Conservation (phyloP, 2,329 filamentous ascomycete species). For the Ilyonectria robusta region DNA sequence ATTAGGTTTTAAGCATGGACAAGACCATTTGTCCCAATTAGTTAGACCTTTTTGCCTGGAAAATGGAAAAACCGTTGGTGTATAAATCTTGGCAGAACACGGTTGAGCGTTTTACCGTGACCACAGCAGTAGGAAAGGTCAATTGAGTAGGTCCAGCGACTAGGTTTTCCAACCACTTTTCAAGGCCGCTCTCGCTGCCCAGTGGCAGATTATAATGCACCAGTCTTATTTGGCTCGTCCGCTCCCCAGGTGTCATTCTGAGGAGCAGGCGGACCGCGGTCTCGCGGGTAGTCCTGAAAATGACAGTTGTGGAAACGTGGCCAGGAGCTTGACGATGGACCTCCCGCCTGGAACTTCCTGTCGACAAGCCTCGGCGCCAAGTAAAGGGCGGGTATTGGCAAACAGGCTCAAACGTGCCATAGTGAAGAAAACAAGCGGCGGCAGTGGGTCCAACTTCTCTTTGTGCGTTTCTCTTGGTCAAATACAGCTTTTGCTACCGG, state of each 20-base stretch:
- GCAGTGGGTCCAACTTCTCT: not conserved
- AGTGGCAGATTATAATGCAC: not conserved
- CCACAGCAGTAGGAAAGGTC: not conserved
- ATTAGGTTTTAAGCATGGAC: too few relatives aligned
- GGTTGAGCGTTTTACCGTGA: not conserved
- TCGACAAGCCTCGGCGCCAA: conserved; percentile 21
- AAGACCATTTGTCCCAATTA: too few relatives aligned
- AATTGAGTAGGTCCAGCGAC: not conserved
- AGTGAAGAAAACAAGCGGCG: conserved; percentile 27
- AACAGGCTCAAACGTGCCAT: conserved; percentile 15
- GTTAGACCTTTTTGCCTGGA: not conserved
- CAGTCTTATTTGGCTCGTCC: conserved; percentile 2
- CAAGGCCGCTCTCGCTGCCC: not conserved
- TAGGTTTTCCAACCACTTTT: not conserved
- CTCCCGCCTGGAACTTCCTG: not conserved
- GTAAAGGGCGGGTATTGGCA: conserved; percentile 4
- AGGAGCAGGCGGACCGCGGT: conserved; percentile 19
- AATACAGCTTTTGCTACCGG: conserved; percentile 20
- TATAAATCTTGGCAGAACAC: conserved; percentile 21
- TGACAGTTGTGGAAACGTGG: not conserved
- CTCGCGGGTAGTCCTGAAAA: not conserved
- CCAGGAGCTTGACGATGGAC: too few relatives aligned
- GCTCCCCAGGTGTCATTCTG: conserved; percentile 13
- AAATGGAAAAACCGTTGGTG: conserved; percentile 17
- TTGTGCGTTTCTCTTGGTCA: conserved; percentile 21